Evolutionary conservation across 352 stramenopile species (phyloP).

Genomic region (Thalassiosira hispida): DNA sequence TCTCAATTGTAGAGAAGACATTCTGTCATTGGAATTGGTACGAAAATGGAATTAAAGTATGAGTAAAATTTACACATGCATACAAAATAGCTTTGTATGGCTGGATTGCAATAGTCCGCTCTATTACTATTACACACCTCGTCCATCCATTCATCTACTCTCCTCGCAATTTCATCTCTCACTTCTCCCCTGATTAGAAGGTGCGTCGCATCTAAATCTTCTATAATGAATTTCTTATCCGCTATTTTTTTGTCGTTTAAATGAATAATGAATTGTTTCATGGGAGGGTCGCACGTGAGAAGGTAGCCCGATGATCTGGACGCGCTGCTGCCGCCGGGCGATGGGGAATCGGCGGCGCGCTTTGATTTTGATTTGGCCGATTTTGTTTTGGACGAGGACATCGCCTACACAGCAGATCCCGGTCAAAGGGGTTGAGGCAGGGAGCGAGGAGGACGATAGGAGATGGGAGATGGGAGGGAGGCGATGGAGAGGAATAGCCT

Average conservation of each 20-base stretch:
- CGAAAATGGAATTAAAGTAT: background rate
- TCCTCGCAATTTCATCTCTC: slow-evolving; percentile 70
- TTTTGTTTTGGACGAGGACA: slow-evolving; percentile 12
- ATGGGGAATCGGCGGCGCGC: background rate
- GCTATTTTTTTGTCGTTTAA: slow-evolving; percentile 70
- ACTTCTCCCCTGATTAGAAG: slow-evolving; percentile 73
- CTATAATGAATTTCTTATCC: slow-evolving; percentile 82
- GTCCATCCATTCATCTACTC: slow-evolving; percentile 80
- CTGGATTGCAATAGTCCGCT: background rate
- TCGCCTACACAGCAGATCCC: too few relatives aligned
- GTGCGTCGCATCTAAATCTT: slow-evolving; percentile 82
- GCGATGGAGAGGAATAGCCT: too few relatives aligned
- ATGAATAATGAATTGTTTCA: slow-evolving; percentile 79
- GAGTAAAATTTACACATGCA: background rate
- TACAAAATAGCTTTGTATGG: background rate
- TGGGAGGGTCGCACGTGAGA: slow-evolving; percentile 76
- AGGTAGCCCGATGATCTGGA: slow-evolving; percentile 66
- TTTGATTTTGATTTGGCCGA: slow-evolving; percentile 19
- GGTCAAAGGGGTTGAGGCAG: too few relatives aligned
- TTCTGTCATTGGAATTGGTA: slow-evolving; percentile 29
- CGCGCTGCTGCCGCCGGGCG: background rate
- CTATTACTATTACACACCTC: slow-evolving; percentile 32
- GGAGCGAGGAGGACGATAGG: too few relatives aligned
- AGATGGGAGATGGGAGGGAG: too few relatives aligned
- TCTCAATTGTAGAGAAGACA: slow-evolving; percentile 71